phyloP scores from a whole-genome alignment of 83 land plant genomes.

The Picea abies region DNA sequence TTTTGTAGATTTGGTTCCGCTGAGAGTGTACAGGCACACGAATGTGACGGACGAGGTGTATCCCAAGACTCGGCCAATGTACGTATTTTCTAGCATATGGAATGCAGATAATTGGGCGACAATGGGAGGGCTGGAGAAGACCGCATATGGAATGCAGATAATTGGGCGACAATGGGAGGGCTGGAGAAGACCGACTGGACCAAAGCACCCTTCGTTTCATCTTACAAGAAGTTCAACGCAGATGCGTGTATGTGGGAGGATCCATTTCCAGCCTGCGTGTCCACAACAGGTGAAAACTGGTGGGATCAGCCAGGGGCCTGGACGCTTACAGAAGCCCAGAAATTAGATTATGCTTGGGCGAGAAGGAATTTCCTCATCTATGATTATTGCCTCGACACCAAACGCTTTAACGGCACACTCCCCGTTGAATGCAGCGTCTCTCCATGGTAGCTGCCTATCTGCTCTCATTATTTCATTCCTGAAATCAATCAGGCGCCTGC shows the following conservation, averaged over 20 bases:
- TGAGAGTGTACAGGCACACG: slow-evolving; percentile 67
- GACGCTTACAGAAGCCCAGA: slow-evolving; percentile 51
- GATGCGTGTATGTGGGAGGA: slow-evolving; percentile 81
- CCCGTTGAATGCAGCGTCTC: slow-evolving; percentile 53
- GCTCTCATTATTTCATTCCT: too few relatives aligned
- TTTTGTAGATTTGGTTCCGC: slow-evolving; percentile 70
- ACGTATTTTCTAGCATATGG: slow-evolving; percentile 78
- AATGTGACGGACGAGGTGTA: slow-evolving; percentile 44
- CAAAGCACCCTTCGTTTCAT: slow-evolving; percentile 75
- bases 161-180: slow-evolving; percentile 88
- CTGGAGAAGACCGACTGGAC: slow-evolving; percentile 80
- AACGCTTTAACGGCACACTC: slow-evolving; percentile 34
- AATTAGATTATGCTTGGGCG: slow-evolving; percentile 48
- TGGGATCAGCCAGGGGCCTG: slow-evolving; percentile 73
- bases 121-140: too few relatives aligned
- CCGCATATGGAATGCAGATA: too few relatives aligned
- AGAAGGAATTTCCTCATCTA: slow-evolving; percentile 62
- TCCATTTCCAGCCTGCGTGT: slow-evolving; percentile 67
- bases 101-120: too few relatives aligned
- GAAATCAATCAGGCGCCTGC: too few relatives aligned
- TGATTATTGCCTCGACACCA: slow-evolving; percentile 71
- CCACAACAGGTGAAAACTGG: slow-evolving; percentile 60
- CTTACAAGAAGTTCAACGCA: slow-evolving; percentile 64
- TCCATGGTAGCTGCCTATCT: background rate
- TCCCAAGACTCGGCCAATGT: slow-evolving; percentile 82